Evolutionary conservation across 352 stramenopile species (phyloP).

Genomic region (Peronospora destructor): DNA sequence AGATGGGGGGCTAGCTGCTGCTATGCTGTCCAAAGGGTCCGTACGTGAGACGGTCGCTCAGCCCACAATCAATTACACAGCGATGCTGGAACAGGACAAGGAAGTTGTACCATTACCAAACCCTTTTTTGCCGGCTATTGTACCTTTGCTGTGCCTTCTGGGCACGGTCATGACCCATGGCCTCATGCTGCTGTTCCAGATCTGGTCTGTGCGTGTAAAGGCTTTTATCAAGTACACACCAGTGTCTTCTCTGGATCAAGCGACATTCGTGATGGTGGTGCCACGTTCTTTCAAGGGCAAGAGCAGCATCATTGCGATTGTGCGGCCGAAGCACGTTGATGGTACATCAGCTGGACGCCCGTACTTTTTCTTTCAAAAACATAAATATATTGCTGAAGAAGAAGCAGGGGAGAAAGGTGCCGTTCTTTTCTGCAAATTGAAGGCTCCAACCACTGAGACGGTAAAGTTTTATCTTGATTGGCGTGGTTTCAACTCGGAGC

Average conservation of each 20-base stretch:
- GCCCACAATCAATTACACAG: conserved; percentile 51
- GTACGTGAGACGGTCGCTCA: conserved; percentile 42
- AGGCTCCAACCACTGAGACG: conserved; percentile 50
- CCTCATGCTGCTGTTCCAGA: conserved; percentile 84
- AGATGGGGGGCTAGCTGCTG: conserved; percentile 54
- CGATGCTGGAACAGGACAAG: conserved; percentile 45
- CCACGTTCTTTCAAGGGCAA: conserved; percentile 84
- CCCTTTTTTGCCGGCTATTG: conserved; percentile 86
- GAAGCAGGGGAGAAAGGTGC: conserved; percentile 46
- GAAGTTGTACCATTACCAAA: conserved; percentile 78
- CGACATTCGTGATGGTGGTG: conserved; percentile 76
- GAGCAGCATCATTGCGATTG: conserved; percentile 74
- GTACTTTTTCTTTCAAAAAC: conserved; percentile 87
- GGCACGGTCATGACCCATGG: conserved; percentile 72
- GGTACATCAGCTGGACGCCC: conserved; percentile 33
- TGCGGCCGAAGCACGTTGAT: conserved; percentile 30
- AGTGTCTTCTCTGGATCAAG: conserved; percentile 46
- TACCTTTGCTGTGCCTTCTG: conserved; percentile 83
- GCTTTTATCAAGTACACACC: conserved; percentile 83
- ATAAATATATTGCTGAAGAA: conserved; percentile 79
- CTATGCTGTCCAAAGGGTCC: conserved; percentile 61
- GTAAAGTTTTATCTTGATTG: conserved; percentile 61
- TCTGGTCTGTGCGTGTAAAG: conserved; percentile 79
- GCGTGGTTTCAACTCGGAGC: conserved; percentile 41
- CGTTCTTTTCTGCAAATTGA: conserved; percentile 77